Conservation (phyloP, 768 basidiomycete genomes). For the Pisolithus albus region DNA sequence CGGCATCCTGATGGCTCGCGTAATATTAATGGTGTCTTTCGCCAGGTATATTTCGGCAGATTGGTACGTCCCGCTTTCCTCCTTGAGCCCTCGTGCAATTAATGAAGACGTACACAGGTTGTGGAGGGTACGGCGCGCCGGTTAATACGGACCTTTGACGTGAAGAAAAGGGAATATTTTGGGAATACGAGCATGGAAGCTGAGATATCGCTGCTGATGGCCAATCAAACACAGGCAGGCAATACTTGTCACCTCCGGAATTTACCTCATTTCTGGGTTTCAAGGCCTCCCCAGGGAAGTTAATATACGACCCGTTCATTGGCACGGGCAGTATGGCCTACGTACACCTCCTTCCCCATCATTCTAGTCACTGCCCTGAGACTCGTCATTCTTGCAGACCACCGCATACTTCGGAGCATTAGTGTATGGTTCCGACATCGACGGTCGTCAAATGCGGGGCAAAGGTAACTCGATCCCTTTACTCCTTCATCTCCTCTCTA, state of each 20-base stretch:
- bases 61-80: constrained; percentile 54
- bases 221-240: constrained; percentile 82
- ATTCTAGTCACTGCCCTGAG: background rate
- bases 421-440: constrained; percentile 91
- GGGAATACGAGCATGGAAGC: constrained; percentile 99
- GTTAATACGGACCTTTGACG: constrained; percentile 66
- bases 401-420: constrained; percentile 82
- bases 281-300: constrained; percentile 80
- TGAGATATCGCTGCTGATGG: constrained; percentile 92
- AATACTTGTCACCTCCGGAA: background rate
- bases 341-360: constrained; percentile 32
- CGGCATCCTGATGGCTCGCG: constrained; percentile 42
- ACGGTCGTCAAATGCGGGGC: constrained; percentile 94
- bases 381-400: constrained; percentile 42
- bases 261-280: background rate
- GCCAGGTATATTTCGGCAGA: constrained; percentile 75
- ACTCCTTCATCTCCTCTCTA: background rate
- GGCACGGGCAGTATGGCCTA: constrained; percentile 92
- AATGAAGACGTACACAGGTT: constrained; percentile 29
- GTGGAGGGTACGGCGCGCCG: constrained; percentile 61
- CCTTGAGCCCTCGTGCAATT: background rate
- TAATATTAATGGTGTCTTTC: constrained; percentile 62
- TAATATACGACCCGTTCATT: constrained; percentile 93
- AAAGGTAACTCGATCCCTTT: constrained; percentile 47
- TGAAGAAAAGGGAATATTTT: constrained; percentile 85